These are phyloP conservation scores for Mycena pura DNA, from an alignment of 768 basidiomycete genomes.

Conservation along the genomic window DNA sequence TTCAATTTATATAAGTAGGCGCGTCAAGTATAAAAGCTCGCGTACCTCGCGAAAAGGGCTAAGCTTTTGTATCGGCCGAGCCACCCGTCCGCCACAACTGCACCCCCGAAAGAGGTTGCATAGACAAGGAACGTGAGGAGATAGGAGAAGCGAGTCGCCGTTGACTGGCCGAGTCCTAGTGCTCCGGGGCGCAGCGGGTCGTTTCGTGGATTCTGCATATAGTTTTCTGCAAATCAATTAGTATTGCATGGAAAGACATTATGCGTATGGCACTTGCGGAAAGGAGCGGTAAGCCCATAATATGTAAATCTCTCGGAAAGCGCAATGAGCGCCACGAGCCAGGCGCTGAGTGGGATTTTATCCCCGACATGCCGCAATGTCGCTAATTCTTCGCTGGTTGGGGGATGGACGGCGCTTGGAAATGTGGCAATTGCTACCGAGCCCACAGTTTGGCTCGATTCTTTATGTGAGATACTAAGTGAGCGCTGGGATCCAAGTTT, in stretches of 20 bases:
- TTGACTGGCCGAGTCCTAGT: constrained; percentile 10
- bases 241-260: not conserved
- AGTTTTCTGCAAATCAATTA: constrained; percentile 2
- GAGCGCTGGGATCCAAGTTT: not conserved
- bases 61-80: constrained; percentile 20
- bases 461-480: not conserved
- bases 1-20: not conserved
- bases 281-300: constrained; percentile 13
- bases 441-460: not conserved
- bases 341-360: constrained; percentile 12
- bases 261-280: not conserved
- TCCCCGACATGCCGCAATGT: constrained; percentile 1
- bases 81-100: constrained; percentile 16
- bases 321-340: constrained; percentile 15
- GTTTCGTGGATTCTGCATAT: constrained; percentile 12
- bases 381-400: constrained; percentile 4
- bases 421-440: not conserved
- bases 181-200: constrained; percentile 17
- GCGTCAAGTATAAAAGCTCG: too few relatives aligned
- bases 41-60: constrained; percentile 7
- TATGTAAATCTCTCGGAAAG: constrained; percentile 14
- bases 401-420: not conserved
- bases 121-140: constrained; percentile 18
- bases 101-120: constrained; percentile 16
- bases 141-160: constrained; percentile 16